Base-by-base conservation (phyloP, 257 asterid genomes). In the Striga asiatica region DNA sequence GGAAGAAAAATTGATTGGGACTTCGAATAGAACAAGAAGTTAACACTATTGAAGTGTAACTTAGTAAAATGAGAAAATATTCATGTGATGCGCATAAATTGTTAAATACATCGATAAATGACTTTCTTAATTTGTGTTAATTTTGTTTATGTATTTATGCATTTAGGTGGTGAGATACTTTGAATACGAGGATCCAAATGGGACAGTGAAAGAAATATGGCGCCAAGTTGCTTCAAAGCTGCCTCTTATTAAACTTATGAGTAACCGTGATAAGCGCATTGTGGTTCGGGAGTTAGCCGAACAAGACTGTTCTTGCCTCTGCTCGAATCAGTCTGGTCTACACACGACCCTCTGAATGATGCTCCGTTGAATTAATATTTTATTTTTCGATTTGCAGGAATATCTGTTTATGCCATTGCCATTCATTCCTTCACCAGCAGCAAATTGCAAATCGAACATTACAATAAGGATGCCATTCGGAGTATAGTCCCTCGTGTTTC, bases 201-300 rank as follows among this genome's bases (percentile, higher is more conserved):
- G 98, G 61, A 73, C 97, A 1, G 97, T 88, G 35, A 69, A 76
- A 71, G 98, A 91, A 72, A 76, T 79, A 14, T 91, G 97, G 98
- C 85, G 82, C 25, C 95, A 91, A 67, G 94, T 91, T 50, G 79
- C 95, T 21, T 70, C 60, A 32, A 91, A 91, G 81, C 66, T 91
- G 29, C 88, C 89, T 4, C 89, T 78, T n/a, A 56, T 84, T 62
- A 82, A 81, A 66, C 82, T 91, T 21, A 91, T 91, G 95, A 82
- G 69, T 52, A 87, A 87, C 62, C 98, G 97, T 8, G 94, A 82
- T 54, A 84, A 84, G 50, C 74, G 95, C 47, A 76, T 84, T 23
- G 89, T 84, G 67, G 51, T 48, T 50, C 76, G 88, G 71, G 88
- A 82, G 20, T 70, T 74, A 62, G 39, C 60, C 2, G 84, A 79